Conservation (phyloP, 495 filamentous ascomycete species). For the Ascodesmis nigricans region DNA sequence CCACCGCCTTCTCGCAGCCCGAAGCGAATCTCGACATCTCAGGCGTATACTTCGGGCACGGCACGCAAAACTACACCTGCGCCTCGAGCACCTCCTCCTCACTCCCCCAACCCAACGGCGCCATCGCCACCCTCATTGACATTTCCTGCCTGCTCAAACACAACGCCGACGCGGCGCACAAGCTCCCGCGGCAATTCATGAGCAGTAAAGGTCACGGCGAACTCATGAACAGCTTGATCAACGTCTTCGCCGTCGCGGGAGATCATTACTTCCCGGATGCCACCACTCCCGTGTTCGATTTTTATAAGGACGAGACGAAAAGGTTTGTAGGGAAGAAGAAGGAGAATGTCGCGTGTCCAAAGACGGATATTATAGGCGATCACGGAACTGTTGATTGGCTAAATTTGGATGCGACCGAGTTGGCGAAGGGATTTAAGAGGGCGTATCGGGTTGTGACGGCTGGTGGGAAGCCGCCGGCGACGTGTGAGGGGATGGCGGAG, state of each 20-base stretch:
- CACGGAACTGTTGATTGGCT: constrained; percentile 55
- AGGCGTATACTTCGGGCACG: too few species aligned
- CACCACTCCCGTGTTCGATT: constrained; percentile 58
- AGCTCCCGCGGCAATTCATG: background rate
- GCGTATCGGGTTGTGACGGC: constrained; percentile 76
- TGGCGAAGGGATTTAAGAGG: constrained; percentile 32
- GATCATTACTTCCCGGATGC: constrained; percentile 50
- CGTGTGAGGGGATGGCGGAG: constrained; percentile 41
- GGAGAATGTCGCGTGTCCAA: constrained; percentile 34
- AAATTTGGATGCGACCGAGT: constrained; percentile 33
- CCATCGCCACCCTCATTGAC: constrained; percentile 72
- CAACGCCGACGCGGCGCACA: constrained; percentile 26
- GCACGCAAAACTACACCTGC: constrained; percentile 88
- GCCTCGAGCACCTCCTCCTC: constrained; percentile 32
- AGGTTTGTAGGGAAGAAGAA: constrained; percentile 40
- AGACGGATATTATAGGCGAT: constrained; percentile 30
- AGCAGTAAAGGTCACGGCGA: constrained; percentile 4
- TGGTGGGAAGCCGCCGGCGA: constrained; percentile 54
- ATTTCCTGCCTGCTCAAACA: constrained; percentile 53
- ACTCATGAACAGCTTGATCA: constrained; percentile 33
- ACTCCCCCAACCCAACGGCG: constrained; percentile 43
- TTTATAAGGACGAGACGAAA: constrained; percentile 31
- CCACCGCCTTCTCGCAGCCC: too few species aligned
- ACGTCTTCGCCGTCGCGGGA: too few species aligned
- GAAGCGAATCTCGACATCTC: too few species aligned